Evolutionary conservation across 495 filamentous ascomycete genomes (phyloP), one percentile per base, ranked within the genome.

Genomic region (Hamigera avellanea): DNA sequence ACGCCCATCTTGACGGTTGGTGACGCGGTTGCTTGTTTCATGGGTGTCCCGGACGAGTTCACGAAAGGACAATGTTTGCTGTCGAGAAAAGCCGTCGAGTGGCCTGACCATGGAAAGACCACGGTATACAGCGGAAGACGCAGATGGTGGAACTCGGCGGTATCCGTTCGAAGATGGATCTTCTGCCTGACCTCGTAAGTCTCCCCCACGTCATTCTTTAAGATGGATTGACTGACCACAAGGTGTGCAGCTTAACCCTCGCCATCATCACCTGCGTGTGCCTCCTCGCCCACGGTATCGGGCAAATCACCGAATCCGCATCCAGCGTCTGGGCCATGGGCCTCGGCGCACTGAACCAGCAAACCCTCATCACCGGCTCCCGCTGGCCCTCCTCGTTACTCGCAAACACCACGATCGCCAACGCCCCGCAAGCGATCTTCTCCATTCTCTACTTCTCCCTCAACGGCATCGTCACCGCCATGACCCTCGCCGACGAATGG

Each of bases 401-500:
- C 30, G 18, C 19, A 12, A 47, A 46, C 4, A 42, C 56, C 3
- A 38, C 65, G 6, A 15, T 62, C 5, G 54, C 54, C 17, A 69
- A 71, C 39, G 17, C 40, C 1, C 60, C 61, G 7, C 66, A 71
- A 26, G 7, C 16, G 23, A 26, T 42, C 19, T 27, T 35, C 27
- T 35, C 33, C 33, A 36, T 29, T 8, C 32, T 66, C 2, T 71
- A 71, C 41, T 36, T 59, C 7, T 9, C 42, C 2, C 59, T 48
- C 52, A 60, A 65, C 45, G 33, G 47, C 30, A 27, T 64, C 29
- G 44, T 54, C 36, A 56, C 55, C 19, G 35, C 42, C 38, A 64
- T 69, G 63, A 35, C 57, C 26, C 37, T 58, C 23, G 47, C 48
- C 14, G 12, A 44, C 7, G 44, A 69, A 45, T 63, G 49, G 47